phyloP scores from a whole-genome alignment of 495 filamentous ascomycete species.

The Podospora pseudocomata region DNA sequence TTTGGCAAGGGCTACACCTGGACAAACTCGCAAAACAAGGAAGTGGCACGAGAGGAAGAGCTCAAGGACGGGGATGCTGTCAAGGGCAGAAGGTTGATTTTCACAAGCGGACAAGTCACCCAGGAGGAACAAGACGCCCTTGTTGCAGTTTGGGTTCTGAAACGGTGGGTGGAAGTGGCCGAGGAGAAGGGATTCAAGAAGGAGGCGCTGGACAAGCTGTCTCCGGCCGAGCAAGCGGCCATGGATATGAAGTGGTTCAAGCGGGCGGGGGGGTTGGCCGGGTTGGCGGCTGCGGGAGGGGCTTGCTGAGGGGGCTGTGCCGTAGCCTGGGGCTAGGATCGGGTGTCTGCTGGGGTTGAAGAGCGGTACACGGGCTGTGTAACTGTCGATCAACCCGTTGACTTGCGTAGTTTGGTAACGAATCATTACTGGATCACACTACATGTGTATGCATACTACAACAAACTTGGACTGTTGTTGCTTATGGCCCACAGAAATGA shows the following conservation, averaged over 20 bases:
- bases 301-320: not conserved
- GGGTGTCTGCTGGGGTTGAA: too few relatives aligned
- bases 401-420: too few relatives aligned
- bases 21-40: not conserved
- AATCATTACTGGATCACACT: too few relatives aligned
- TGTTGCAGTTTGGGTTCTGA: not conserved
- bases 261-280: not conserved
- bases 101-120: not conserved
- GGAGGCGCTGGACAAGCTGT: not conserved
- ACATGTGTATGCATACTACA: too few relatives aligned
- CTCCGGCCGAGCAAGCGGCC: not conserved
- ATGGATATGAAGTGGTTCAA: not conserved
- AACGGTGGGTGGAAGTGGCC: not conserved
- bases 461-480: too few relatives aligned
- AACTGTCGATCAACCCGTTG: too few relatives aligned
- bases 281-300: not conserved
- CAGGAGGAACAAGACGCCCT: not conserved
- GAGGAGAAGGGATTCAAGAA: not conserved
- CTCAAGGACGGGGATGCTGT: not conserved
- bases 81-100: not conserved
- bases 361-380: too few relatives aligned
- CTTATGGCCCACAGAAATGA: too few relatives aligned
- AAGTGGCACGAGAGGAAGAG: not conserved
- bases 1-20: not conserved
- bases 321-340: too few relatives aligned